phyloP scores from a whole-genome alignment of 2,329 filamentous ascomycete species.

The Cephalotrichum gorgonifer region DNA sequence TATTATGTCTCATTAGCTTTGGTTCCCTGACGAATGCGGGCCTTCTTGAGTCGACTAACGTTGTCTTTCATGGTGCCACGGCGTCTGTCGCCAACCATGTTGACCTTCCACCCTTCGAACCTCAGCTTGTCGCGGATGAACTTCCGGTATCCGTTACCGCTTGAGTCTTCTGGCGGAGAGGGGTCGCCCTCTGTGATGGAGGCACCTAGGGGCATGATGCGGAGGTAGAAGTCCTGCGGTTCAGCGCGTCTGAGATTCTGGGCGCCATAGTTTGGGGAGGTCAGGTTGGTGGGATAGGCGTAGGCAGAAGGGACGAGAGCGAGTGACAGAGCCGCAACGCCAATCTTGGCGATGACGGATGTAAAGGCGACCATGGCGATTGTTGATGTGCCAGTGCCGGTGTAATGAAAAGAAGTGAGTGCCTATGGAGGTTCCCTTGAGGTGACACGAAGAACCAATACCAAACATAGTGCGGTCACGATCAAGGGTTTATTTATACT shows the following conservation, averaged over 20 bases:
- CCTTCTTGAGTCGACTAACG: conserved; percentile 2
- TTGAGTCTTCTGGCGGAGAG: conserved; percentile 1
- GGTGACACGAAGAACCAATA: too few relatives aligned
- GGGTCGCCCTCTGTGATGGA: conserved; percentile 24
- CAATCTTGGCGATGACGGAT: too few relatives aligned
- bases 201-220: conserved; percentile 22
- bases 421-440: too few relatives aligned
- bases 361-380: too few relatives aligned
- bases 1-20: neutral
- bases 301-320: too few relatives aligned
- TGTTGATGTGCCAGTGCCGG: too few relatives aligned
- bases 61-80: conserved; percentile 23
- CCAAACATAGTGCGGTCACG: too few relatives aligned
- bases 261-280: too few relatives aligned
- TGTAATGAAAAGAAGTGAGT: too few relatives aligned
- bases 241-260: neutral
- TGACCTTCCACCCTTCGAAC: conserved; percentile 17
- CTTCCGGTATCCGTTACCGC: conserved; percentile 24
- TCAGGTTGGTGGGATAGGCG: too few relatives aligned
- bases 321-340: too few relatives aligned
- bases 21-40: neutral
- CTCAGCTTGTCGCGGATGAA: conserved; percentile 18
- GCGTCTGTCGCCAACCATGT: conserved; percentile 29
- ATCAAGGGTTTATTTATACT: too few relatives aligned
- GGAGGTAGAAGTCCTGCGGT: conserved; percentile 7